phyloP scores from a whole-genome alignment of 306 rosid species.

The Ormosia emarginata region DNA sequence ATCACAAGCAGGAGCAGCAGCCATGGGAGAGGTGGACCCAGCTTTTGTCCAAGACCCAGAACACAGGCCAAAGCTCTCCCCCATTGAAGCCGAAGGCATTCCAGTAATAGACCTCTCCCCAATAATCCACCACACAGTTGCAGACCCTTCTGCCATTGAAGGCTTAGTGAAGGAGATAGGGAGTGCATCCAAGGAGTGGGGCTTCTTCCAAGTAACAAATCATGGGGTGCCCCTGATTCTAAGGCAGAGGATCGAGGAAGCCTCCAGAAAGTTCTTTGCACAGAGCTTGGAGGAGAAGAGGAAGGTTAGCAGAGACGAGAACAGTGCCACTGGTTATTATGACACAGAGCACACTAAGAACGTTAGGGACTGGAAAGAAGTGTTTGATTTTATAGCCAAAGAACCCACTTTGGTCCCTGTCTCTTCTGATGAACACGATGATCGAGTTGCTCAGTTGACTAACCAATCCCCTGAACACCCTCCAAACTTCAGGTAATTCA shows the following conservation, averaged over 20 bases:
- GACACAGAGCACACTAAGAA: constrained; percentile 70
- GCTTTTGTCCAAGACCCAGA: constrained; percentile 54
- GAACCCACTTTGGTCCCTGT: constrained; percentile 42
- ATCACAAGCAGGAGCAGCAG: neutral
- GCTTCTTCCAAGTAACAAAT: constrained; percentile 45
- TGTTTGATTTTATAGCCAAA: constrained; percentile 39
- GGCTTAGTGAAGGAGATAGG: constrained; percentile 16
- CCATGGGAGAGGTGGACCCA: constrained; percentile 36
- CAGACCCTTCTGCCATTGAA: neutral
- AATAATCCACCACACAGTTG: neutral
- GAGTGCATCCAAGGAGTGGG: constrained; percentile 34
- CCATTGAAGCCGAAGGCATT: constrained; percentile 26
- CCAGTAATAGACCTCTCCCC: constrained; percentile 62
- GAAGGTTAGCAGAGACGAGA: constrained; percentile 39
- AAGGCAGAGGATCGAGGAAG: constrained; percentile 27
- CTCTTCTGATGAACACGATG: constrained; percentile 33
- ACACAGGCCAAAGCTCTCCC: constrained; percentile 45
- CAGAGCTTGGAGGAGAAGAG: constrained; percentile 55
- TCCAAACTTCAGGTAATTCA: constrained; percentile 39
- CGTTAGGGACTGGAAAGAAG: constrained; percentile 81
- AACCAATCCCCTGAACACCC: constrained; percentile 53
- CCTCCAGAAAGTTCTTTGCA: constrained; percentile 44
- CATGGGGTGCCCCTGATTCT: constrained; percentile 49
- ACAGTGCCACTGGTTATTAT: constrained; percentile 35
- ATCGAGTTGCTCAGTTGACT: constrained; percentile 29